Conservation (phyloP, 2,329 filamentous ascomycete species). For the Coniochaeta prunicola region DNA sequence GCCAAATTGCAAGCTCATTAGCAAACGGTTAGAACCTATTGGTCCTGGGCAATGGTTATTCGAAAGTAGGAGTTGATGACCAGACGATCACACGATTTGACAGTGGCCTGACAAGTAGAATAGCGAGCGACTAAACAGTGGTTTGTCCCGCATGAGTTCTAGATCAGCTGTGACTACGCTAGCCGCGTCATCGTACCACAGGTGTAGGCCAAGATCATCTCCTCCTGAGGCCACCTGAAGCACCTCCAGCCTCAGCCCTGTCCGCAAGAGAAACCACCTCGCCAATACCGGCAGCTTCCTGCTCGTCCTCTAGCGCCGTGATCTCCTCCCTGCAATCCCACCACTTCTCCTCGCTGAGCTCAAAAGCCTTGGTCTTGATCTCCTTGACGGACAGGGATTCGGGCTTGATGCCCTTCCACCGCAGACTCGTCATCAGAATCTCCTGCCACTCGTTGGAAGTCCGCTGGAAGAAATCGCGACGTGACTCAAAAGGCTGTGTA, state of each 20-base stretch:
- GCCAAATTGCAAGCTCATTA: too few relatives aligned
- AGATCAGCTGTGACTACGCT: too few relatives aligned
- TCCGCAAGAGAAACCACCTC: slow-evolving; percentile 88
- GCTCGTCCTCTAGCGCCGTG: slow-evolving; percentile 83
- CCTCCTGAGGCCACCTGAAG: slow-evolving; percentile 11
- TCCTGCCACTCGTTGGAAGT: slow-evolving; percentile 90
- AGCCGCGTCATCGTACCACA: not conserved
- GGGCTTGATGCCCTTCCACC: slow-evolving; percentile 58
- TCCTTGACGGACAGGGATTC: slow-evolving; percentile 77
- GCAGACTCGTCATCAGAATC: slow-evolving; percentile 67
- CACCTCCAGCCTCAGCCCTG: slow-evolving; percentile 49
- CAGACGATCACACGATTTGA: too few relatives aligned
- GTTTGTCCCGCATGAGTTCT: too few relatives aligned
- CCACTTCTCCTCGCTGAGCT: slow-evolving; percentile 92
- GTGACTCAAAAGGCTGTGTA: slow-evolving; percentile 74
- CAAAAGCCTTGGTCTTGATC: slow-evolving; percentile 84
- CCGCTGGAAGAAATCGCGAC: slow-evolving; percentile 86
- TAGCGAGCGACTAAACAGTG: too few relatives aligned
- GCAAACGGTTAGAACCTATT: too few relatives aligned
- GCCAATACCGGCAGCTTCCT: slow-evolving; percentile 89
- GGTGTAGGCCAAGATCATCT: not conserved
- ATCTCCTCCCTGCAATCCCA: slow-evolving; percentile 98
- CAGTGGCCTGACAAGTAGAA: too few relatives aligned
- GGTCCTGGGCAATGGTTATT: too few relatives aligned
- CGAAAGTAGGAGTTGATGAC: too few relatives aligned